These are phyloP conservation scores for Aeschynomene evenia DNA, from an alignment of 306 rosid genomes.

Conservation along the genomic window DNA sequence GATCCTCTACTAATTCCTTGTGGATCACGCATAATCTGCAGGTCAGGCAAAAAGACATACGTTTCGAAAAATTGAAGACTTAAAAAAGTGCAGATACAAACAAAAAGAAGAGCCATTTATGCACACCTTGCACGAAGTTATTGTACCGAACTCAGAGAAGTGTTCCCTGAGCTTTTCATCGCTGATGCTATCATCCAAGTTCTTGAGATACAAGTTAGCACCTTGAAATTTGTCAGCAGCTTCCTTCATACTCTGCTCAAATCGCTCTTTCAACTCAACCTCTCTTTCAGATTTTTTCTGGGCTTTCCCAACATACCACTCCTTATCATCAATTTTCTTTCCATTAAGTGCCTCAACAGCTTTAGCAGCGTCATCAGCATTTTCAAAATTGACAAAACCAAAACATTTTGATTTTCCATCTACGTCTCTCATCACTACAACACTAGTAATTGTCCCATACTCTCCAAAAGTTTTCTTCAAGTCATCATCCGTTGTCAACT, in stretches of 20 bases:
- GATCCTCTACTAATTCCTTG: conserved; percentile 46
- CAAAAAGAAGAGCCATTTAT: background rate
- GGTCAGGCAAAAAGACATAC: background rate
- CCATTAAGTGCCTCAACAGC: conserved; percentile 54
- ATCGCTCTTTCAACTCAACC: conserved; percentile 42
- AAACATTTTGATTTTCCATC: conserved; percentile 56
- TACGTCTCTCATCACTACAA: conserved; percentile 43
- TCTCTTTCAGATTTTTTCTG: conserved; percentile 46
- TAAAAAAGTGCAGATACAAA: background rate
- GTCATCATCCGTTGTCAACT: conserved; percentile 41
- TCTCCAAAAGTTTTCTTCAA: conserved; percentile 37
- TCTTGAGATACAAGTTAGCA: conserved; percentile 52
- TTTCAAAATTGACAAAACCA: conserved; percentile 59
- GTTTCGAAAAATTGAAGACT: background rate
- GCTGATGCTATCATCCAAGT: conserved; percentile 45
- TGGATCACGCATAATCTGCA: conserved; percentile 45
- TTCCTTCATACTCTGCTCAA: conserved; percentile 48
- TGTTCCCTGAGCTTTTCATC: conserved; percentile 47
- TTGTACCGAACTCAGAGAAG: conserved; percentile 40
- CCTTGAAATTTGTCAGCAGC: conserved; percentile 42
- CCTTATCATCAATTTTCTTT: conserved; percentile 40
- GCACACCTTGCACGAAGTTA: conserved; percentile 53
- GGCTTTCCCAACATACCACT: conserved; percentile 64
- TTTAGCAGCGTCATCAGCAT: conserved; percentile 46
- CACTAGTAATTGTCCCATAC: conserved; percentile 36